Percentiles rank a stretch among this genome's conserved stretches.
phyloP scores from a whole-genome alignment of 2,329 filamentous ascomycete genomes.

The Aspergillus carbonarius region DNA sequence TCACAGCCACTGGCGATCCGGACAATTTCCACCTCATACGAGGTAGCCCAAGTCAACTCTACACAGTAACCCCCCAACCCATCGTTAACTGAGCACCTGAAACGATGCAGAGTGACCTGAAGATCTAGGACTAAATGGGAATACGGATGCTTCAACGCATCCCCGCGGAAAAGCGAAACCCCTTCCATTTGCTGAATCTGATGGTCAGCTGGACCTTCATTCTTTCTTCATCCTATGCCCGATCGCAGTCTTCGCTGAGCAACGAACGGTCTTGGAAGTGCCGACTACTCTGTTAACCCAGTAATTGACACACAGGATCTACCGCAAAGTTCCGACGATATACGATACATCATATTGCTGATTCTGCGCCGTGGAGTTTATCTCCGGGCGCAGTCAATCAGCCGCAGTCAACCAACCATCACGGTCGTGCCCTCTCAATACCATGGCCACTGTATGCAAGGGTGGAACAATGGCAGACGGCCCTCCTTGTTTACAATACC shows the following conservation, averaged over 20 bases:
- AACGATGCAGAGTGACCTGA: neutral
- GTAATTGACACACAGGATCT: neutral
- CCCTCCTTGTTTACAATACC: neutral
- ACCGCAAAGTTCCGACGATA: neutral
- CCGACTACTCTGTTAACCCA: too few relatives aligned
- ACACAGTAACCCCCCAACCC: neutral
- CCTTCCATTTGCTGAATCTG: neutral
- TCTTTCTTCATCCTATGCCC: neutral
- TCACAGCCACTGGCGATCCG: constrained; percentile 12
- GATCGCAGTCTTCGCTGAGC: neutral
- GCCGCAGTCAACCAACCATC: neutral
- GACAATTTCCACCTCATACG: constrained; percentile 3
- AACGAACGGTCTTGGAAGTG: too few relatives aligned
- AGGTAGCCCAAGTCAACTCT: neutral
- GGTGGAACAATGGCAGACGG: neutral
- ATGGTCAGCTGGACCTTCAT: neutral
- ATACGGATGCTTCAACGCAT: neutral
- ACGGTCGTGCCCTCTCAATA: neutral
- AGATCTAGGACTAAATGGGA: neutral
- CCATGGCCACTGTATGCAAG: neutral
- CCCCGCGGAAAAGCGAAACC: neutral
- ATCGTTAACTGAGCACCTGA: neutral
- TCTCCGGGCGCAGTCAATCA: neutral
- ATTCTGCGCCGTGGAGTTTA: neutral
- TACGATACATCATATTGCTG: constrained; percentile 2